phyloP scores from a whole-genome alignment of 768 basidiomycete genomes.

The Russula sp. region DNA sequence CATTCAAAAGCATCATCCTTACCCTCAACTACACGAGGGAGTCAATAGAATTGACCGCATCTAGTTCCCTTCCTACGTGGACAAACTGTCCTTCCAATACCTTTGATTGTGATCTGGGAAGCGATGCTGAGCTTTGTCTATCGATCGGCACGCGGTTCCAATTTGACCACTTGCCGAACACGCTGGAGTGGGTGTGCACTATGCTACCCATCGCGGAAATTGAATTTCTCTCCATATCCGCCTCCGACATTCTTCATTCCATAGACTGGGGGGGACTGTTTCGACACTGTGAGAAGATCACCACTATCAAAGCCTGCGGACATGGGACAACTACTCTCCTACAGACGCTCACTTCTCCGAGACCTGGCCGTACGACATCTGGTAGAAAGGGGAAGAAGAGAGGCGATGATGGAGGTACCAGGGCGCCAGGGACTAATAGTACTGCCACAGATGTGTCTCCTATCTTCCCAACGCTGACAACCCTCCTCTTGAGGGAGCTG shows the following conservation, averaged over 20 bases:
- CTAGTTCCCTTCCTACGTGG: not conserved
- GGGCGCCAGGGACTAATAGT: not conserved
- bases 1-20: constrained; percentile 1
- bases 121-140: not conserved
- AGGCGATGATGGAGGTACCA: not conserved
- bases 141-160: not conserved
- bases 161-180: not conserved
- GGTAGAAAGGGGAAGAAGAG: not conserved
- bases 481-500: not conserved
- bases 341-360: constrained; percentile 1
- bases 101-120: not conserved
- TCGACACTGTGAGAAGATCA: not conserved
- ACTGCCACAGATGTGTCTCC: not conserved
- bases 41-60: not conserved
- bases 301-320: not conserved
- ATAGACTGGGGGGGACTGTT: constrained; percentile 2
- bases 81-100: not conserved
- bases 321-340: not conserved
- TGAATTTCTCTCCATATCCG: constrained; percentile 5
- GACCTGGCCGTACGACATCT: too few species aligned
- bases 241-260: not conserved
- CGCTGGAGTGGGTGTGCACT: not conserved
- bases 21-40: not conserved
- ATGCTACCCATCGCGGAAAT: constrained; percentile 2
- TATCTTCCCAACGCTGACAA: constrained; percentile 8